Evolutionary conservation across 2,329 filamentous ascomycete genomes (phyloP).

Genomic region (Botryotinia narcissicola): DNA sequence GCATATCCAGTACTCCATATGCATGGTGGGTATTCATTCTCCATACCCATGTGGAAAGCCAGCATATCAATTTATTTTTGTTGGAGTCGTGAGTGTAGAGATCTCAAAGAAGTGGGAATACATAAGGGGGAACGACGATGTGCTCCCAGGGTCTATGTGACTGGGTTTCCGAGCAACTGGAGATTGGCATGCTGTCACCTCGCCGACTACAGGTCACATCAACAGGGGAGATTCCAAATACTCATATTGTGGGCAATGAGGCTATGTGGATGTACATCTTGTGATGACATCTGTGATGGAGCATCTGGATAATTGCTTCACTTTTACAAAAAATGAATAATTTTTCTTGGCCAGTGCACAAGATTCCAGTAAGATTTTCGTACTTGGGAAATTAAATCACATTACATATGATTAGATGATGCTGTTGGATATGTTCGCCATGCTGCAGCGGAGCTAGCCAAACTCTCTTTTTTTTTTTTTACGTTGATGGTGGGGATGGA

Average conservation of each 20-base stretch:
- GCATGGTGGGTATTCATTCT: neutral
- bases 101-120: conserved; percentile 1
- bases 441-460: neutral
- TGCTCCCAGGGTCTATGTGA: neutral
- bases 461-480: neutral
- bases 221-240: neutral
- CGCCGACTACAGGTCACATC: conserved; percentile 3
- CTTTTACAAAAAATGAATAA: neutral
- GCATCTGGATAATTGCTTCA: neutral
- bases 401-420: neutral
- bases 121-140: conserved; percentile 4
- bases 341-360: neutral
- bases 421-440: neutral
- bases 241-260: neutral
- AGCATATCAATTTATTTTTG: conserved; percentile 3
- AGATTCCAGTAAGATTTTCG: neutral
- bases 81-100: neutral
- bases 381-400: neutral
- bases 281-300: conserved; percentile 1
- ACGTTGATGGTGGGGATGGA: neutral
- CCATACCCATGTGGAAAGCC: conserved; percentile 12
- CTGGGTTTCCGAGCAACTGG: neutral
- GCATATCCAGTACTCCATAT: conserved; percentile 1
- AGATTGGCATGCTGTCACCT: conserved; percentile 8
- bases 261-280: neutral